A percentile compares a stretch with the other conserved stretches of the same genome.
Conservation (phyloP, 495 filamentous ascomycete species). For the Lophiostoma macrostomum region DNA sequence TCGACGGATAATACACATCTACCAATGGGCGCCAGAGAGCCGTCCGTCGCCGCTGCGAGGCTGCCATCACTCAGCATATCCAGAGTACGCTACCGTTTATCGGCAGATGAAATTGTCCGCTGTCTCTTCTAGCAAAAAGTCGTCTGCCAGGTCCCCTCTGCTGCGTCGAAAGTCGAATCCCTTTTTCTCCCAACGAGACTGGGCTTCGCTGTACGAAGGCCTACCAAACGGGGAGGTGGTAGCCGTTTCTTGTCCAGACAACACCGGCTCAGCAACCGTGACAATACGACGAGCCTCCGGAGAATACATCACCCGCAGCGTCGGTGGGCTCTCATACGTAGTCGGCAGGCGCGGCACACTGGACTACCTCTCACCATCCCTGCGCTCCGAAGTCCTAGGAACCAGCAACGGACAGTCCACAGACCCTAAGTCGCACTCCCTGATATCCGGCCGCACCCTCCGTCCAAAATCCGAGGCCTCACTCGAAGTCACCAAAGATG, state of each 20-base stretch:
- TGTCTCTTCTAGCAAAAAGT: conserved; percentile 25
- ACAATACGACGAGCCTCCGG: conserved; percentile 51
- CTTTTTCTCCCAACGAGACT: conserved; percentile 45
- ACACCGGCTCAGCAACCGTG: conserved; percentile 37
- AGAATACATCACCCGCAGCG: conserved; percentile 43
- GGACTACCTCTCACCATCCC: conserved; percentile 50
- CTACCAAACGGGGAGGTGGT: conserved; percentile 55
- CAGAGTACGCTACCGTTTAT: conserved; percentile 64
- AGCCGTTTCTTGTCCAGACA: conserved; percentile 39
- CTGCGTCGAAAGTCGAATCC: conserved; percentile 42
- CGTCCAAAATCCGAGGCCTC: conserved; percentile 53
- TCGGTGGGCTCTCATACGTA: conserved; percentile 57
- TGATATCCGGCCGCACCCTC: conserved; percentile 56
- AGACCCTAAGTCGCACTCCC: conserved; percentile 6
- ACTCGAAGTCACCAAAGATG: conserved; percentile 52
- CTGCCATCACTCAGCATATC: conserved; percentile 65
- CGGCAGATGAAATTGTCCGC: conserved; percentile 60
- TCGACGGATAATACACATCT: conserved; percentile 60
- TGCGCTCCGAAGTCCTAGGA: conserved; percentile 53
- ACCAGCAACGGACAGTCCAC: conserved; percentile 19
- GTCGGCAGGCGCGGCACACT: conserved; percentile 61
- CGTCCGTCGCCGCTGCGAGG: conserved; percentile 58
- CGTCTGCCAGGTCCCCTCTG: conserved; percentile 17
- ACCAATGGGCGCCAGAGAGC: conserved; percentile 58
- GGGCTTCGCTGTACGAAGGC: conserved; percentile 57